phyloP scores from a whole-genome alignment of 306 rosid genomes.

The Vachellia collinsii region DNA sequence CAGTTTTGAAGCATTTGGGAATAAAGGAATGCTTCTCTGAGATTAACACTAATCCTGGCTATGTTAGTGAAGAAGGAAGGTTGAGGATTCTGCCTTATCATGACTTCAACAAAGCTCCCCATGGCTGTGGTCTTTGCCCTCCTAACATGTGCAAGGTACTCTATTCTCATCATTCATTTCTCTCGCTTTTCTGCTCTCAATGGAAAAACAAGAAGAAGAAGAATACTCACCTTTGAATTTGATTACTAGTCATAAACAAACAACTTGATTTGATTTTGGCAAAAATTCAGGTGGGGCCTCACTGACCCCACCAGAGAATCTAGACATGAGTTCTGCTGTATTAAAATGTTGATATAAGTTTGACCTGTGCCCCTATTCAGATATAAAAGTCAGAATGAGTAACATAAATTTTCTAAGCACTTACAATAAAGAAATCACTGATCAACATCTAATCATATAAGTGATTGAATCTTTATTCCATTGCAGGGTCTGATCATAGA shows the following conservation, averaged over 20 bases:
- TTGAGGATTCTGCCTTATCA: conserved; percentile 54
- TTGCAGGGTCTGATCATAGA: conserved; percentile 55
- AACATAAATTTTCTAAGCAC: not conserved
- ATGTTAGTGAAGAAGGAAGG: conserved; percentile 58
- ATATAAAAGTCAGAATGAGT: not conserved
- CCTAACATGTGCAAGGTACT: conserved; percentile 87
- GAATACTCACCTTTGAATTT: not conserved
- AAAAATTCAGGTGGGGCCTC: not conserved
- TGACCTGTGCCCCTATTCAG: conserved; percentile 41
- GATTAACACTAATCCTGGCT: conserved; percentile 69
- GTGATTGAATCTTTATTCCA: not conserved
- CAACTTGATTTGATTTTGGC: not conserved
- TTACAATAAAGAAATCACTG: not conserved
- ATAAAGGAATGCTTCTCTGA: conserved; percentile 66
- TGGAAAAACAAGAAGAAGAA: not conserved
- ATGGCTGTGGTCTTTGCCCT: conserved; percentile 64
- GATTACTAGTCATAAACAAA: not conserved
- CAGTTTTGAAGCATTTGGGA: conserved; percentile 65
- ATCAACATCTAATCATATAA: not conserved
- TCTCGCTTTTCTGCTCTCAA: not conserved
- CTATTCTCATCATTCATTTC: not conserved
- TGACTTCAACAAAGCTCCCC: conserved; percentile 51
- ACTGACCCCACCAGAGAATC: not conserved
- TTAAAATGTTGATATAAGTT: not conserved
- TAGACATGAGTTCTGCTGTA: not conserved